A percentile compares a stretch with the other conserved stretches of the same genome.
Evolutionary conservation across 2,329 filamentous ascomycete genomes (phyloP).

Genomic region (Fusarium torreyae): DNA sequence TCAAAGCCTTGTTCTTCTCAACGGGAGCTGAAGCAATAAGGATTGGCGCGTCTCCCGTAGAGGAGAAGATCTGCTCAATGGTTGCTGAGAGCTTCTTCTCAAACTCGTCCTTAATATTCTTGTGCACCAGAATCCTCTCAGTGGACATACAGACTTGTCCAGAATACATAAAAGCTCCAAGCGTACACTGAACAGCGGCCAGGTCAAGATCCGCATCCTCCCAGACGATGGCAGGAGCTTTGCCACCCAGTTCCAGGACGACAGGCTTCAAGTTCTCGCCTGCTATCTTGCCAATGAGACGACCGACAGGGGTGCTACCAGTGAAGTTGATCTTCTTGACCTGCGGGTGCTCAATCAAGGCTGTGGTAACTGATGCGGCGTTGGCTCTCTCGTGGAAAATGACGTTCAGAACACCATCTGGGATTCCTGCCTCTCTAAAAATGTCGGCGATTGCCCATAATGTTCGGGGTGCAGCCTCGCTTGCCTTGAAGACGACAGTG

Average conservation of each 20-base stretch:
- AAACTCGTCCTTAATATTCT: slow-evolving; percentile 63
- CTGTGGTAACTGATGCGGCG: slow-evolving; percentile 76
- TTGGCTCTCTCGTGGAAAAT: slow-evolving; percentile 76
- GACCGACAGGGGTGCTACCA: slow-evolving; percentile 80
- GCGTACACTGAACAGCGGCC: slow-evolving; percentile 77
- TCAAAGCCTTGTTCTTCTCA: slow-evolving; percentile 75
- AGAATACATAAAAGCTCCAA: slow-evolving; percentile 79
- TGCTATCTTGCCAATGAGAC: slow-evolving; percentile 78
- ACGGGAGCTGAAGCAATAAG: slow-evolving; percentile 78
- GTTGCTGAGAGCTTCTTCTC: slow-evolving; percentile 59
- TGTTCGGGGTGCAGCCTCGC: slow-evolving; percentile 76
- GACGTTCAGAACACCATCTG: slow-evolving; percentile 81
- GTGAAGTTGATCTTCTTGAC: slow-evolving; percentile 92
- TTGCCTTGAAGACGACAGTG: slow-evolving; percentile 80
- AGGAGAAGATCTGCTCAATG: slow-evolving; percentile 61
- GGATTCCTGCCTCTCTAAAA: slow-evolving; percentile 82
- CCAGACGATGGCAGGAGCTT: slow-evolving; percentile 83
- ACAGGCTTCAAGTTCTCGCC: slow-evolving; percentile 84
- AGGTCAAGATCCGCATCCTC: slow-evolving; percentile 83
- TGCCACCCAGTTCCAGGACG: slow-evolving; percentile 86
- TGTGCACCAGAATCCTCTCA: slow-evolving; percentile 77
- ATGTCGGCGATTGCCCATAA: slow-evolving; percentile 74
- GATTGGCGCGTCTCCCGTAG: slow-evolving; percentile 76
- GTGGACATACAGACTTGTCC: slow-evolving; percentile 92
- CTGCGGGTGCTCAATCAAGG: slow-evolving; percentile 75